Conservation (phyloP, 2,329 filamentous ascomycete genomes). For the Ophidiomyces ophidiicola region DNA sequence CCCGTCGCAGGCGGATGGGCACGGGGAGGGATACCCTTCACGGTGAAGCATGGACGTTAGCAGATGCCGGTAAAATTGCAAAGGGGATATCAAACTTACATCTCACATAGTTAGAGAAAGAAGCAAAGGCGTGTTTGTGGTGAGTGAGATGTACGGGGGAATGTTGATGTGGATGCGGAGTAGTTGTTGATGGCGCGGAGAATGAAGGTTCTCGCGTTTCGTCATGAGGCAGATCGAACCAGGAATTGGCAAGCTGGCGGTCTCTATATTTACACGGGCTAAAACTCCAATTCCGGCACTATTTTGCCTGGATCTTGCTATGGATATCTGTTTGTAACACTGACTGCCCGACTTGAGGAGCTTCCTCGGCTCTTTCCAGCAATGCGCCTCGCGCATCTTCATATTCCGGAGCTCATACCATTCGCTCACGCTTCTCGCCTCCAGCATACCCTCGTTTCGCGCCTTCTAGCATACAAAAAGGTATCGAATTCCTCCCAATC, state of each 20-base stretch:
- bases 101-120: no score
- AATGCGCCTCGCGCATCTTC: slow-evolving; percentile 50
- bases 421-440: slow-evolving; percentile 45
- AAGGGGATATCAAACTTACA: slow-evolving; percentile 6
- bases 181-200: slow-evolving; percentile 2
- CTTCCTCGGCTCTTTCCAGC: no score
- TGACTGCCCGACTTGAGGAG: neutral
- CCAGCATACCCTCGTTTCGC: slow-evolving; percentile 45
- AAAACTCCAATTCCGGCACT: no score
- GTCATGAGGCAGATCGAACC: neutral
- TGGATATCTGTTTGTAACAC: neutral
- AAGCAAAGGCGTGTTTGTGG: no score
- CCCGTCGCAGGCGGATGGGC: slow-evolving; percentile 63
- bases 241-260: neutral
- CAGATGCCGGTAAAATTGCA: no score
- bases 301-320: neutral
- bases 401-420: slow-evolving; percentile 42
- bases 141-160: neutral
- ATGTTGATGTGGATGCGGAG: no score
- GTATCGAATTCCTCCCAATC: slow-evolving; percentile 21
- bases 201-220: slow-evolving; percentile 3
- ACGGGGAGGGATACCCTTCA: slow-evolving; percentile 30
- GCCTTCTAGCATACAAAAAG: slow-evolving; percentile 51
- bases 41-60: slow-evolving; percentile 1
- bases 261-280: no score